Percentiles rank a stretch among this genome's conserved stretches.
These are phyloP conservation scores for Tylopilus felleus DNA, from an alignment of 768 basidiomycete genomes.

Conservation along the genomic window DNA sequence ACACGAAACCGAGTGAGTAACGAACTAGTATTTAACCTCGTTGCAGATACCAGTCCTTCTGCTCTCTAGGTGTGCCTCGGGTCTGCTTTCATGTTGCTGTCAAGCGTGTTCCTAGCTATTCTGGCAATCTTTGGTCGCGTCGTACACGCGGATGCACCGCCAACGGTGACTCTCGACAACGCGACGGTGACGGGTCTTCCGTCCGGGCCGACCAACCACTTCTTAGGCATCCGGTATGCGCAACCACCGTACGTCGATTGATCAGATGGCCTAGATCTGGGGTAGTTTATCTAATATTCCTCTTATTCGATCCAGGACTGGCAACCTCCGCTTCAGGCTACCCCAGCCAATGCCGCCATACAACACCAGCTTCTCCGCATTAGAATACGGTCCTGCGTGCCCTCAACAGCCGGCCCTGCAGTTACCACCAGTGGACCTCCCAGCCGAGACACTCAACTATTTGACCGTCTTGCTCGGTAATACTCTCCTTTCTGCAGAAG, in stretches of 20 bases:
- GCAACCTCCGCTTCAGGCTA: slow-evolving; percentile 34
- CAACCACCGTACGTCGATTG: slow-evolving; percentile 33
- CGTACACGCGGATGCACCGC: slow-evolving; percentile 5
- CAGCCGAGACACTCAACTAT: slow-evolving; percentile 16
- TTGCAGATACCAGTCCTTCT: too few species aligned
- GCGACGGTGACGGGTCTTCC: slow-evolving; percentile 28
- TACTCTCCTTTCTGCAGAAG: slow-evolving; percentile 39
- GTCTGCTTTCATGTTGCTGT: too few species aligned
- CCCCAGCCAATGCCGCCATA: slow-evolving; percentile 8
- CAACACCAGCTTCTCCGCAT: slow-evolving; percentile 4
- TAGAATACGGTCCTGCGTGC: slow-evolving; percentile 6
- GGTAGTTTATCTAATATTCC: too few species aligned
- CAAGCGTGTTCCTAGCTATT: too few species aligned
- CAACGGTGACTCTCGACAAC: slow-evolving; percentile 26
- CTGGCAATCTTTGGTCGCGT: too few species aligned
- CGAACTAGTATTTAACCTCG: too few species aligned
- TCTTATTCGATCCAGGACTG: slow-evolving; percentile 20
- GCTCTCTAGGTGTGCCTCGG: too few species aligned
- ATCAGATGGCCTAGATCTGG: too few species aligned
- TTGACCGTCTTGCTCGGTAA: slow-evolving; percentile 28
- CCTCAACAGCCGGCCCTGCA: slow-evolving; percentile 12
- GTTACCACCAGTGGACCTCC: slow-evolving; percentile 7
- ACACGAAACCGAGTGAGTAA: too few species aligned
- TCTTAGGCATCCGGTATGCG: slow-evolving; percentile 42
- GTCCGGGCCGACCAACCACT: slow-evolving; percentile 26